These are phyloP conservation scores for Blastomyces gilchristii DNA, from an alignment of 2,329 filamentous ascomycete species.

Conservation along the genomic window DNA sequence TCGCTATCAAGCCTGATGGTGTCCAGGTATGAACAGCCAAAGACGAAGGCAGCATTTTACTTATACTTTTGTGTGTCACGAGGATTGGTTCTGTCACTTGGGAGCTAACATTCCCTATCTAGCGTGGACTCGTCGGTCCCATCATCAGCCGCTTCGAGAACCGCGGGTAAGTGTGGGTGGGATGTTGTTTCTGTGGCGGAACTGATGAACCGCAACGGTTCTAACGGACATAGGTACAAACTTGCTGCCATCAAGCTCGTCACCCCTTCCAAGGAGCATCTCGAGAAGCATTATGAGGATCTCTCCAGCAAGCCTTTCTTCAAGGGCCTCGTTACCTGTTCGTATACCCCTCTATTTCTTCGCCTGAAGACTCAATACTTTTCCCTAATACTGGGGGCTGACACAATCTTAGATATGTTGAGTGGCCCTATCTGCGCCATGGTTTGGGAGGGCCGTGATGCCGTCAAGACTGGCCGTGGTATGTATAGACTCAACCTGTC, in stretches of 20 bases:
- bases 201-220: not conserved
- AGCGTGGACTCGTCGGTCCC: slow-evolving; percentile 95
- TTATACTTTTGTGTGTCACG: not conserved
- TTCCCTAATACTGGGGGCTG: slow-evolving; percentile 4
- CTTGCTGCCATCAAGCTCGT: slow-evolving; percentile 94
- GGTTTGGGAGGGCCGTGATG: slow-evolving; percentile 99
- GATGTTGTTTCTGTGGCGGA: slow-evolving; percentile 5
- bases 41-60: not conserved
- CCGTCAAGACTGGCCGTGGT: slow-evolving; percentile 95
- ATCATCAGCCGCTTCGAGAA: slow-evolving; percentile 98
- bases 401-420: slow-evolving; percentile 65
- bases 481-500: slow-evolving; percentile 31
- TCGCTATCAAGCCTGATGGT: slow-evolving; percentile 99
- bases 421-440: slow-evolving; percentile 96
- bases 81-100: not conserved
- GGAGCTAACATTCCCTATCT: slow-evolving; percentile 22
- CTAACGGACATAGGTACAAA: slow-evolving; percentile 63
- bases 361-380: not conserved
- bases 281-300: slow-evolving; percentile 96
- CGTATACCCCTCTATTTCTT: slow-evolving; percentile 26
- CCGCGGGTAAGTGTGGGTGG: slow-evolving; percentile 61
- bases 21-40: slow-evolving; percentile 65
- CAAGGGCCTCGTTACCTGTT: slow-evolving; percentile 83
- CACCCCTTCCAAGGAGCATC: slow-evolving; percentile 81
- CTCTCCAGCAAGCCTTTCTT: slow-evolving; percentile 95